These are phyloP conservation scores for Leccinum truebloodii DNA, from an alignment of 768 basidiomycete species.

Conservation along the genomic window DNA sequence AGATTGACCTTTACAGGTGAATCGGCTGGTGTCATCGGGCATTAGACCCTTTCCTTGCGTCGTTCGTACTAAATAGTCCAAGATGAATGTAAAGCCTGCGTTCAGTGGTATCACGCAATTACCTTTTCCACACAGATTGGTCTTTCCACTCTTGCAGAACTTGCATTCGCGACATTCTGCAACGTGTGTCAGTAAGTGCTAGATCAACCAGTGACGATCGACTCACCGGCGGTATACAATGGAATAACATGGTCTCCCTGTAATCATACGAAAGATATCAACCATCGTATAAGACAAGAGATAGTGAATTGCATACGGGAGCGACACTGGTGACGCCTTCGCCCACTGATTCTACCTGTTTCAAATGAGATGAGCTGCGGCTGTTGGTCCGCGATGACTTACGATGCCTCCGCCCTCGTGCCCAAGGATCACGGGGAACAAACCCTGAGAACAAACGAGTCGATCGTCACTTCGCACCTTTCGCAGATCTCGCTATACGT, in stretches of 20 bases:
- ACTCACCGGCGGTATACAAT: conserved; percentile 87
- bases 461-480: background rate
- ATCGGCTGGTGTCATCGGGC: conserved; percentile 88
- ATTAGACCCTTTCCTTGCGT: conserved; percentile 95
- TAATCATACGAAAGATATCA: background rate
- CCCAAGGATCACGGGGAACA: conserved; percentile 91
- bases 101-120: background rate
- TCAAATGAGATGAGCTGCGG: conserved; percentile 4
- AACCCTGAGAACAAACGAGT: conserved; percentile 49
- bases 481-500: conserved; percentile 17
- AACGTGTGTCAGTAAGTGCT: conserved; percentile 9
- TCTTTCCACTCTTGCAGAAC: conserved; percentile 98
- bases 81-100: background rate
- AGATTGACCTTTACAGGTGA: conserved; percentile 84
- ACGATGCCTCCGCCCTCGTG: conserved; percentile 94
- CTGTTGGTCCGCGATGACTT: conserved; percentile 31
- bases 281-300: background rate
- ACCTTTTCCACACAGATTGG: conserved; percentile 97
- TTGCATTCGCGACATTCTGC: conserved; percentile 94
- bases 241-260: conserved; percentile 97
- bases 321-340: conserved; percentile 86
- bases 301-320: conserved; percentile 39
- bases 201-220: background rate
- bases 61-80: conserved; percentile 62
- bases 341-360: conserved; percentile 93